These are phyloP conservation scores for Tagetes patula DNA, from an alignment of 129 eudicot genomes.

Conservation along the genomic window DNA sequence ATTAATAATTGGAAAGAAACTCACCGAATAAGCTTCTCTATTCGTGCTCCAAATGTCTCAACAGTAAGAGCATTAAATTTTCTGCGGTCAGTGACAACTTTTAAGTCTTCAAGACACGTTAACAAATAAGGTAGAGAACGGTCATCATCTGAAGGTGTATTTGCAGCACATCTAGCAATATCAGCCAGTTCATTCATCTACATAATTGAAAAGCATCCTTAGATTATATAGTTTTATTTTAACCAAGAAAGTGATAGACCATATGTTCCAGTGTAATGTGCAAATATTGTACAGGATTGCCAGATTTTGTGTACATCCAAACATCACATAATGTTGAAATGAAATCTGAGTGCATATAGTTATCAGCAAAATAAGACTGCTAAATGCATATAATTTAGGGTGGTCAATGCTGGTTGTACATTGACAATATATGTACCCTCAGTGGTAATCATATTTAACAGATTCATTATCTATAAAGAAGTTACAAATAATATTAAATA, in stretches of 20 bases:
- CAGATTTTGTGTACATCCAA: background rate
- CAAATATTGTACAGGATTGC: conserved; percentile 1
- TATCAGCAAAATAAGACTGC: conserved; percentile 5
- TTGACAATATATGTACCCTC: background rate
- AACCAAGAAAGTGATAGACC: conserved; percentile 8
- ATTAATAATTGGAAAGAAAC: conserved; percentile 12
- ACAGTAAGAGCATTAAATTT: conserved; percentile 84
- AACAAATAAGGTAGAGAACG: conserved; percentile 71
- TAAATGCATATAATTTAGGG: background rate
- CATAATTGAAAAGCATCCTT: conserved; percentile 26
- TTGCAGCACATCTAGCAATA: conserved; percentile 87
- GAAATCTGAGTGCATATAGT: background rate
- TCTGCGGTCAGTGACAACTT: conserved; percentile 75
- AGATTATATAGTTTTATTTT: background rate
- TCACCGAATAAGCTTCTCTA: conserved; percentile 87
- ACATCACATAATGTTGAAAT: conserved; percentile 1
- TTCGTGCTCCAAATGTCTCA: conserved; percentile 93
- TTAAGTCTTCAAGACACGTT: conserved; percentile 87
- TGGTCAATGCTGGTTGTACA: background rate
- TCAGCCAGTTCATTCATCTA: conserved; percentile 95
- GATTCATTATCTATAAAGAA: background rate
- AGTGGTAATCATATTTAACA: background rate
- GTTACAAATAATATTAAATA: background rate
- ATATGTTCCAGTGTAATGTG: background rate
- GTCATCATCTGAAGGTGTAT: conserved; percentile 78